Evolutionary conservation across 2,329 filamentous ascomycete species (phyloP), one percentile per base, ranked within the genome.

Genomic region (Magnaporthiopsis incrustans): DNA sequence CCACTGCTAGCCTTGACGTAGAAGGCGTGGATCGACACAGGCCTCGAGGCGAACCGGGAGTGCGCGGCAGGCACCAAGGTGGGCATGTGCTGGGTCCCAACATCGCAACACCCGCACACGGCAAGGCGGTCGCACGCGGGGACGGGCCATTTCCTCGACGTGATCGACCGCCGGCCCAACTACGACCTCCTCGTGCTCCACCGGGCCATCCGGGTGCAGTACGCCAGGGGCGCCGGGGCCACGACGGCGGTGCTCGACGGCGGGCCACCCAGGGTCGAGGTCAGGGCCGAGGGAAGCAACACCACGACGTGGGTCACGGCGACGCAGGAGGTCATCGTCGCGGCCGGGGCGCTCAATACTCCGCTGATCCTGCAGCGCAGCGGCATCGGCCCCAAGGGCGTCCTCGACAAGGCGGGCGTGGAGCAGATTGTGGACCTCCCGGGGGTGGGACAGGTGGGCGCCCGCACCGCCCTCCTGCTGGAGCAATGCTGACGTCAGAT

Each of bases 301-400:
- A 14, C 56, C 35, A 57, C 27, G 33, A 44, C 27, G 18, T 32
- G 18, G 25, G 63, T 64, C 18, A 59, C n/a, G 66, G 64, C 12
- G 35, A 69, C 66, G 66, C 68, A 71, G 64, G 85, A 88, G 68
- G 77, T 87, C 7, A 79, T 89, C 44, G 71, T 89, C 3, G 79
- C 80, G 8, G 84, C 83, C 0, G 86, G 86, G 0, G 81, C 78
- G 50, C 74, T 82, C 58, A 79, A 81, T 69, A 84, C 81, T 14
- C 85, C 79, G 10, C 83, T 81, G 71, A 76, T 84, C 15, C 78
- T 82, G 33, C 84, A 88, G 65, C 74, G 86, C 3, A 86, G 83
- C 0, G 86, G 85, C 0, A 79, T 89, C 61, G 86, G 86, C 15
- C 63, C 65, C 25, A 44, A 22, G n/a, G 32, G 25, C 4, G 57